Conservation (phyloP, 441 rosid species). For the Euphorbia schlechtendalii region DNA sequence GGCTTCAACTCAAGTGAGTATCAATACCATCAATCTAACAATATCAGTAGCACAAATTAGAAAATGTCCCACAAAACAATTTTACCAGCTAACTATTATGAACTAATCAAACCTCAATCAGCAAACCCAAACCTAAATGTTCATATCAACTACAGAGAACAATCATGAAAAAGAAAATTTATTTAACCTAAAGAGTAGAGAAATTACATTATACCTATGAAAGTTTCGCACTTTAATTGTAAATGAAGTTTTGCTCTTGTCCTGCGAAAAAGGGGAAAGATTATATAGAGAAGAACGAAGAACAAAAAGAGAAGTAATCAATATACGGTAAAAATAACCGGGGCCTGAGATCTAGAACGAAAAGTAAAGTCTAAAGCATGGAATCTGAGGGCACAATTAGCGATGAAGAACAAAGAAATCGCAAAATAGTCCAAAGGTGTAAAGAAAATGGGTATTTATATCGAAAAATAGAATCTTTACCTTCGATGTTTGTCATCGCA, state of each 20-base stretch:
- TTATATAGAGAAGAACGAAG: not conserved
- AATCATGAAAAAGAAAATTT: not conserved
- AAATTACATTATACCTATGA: not conserved
- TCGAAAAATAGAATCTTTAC: not conserved
- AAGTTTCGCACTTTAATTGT: not conserved
- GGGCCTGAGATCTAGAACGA: not conserved
- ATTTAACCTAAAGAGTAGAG: not conserved
- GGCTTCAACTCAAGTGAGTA: conserved; percentile 19
- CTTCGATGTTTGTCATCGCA: not conserved
- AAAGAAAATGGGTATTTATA: not conserved
- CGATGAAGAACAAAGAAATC: not conserved
- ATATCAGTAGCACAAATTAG: conserved; percentile 2
- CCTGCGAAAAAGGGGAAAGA: not conserved
- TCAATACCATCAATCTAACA: conserved; percentile 22
- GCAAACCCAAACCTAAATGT: not conserved
- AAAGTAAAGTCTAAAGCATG: not conserved
- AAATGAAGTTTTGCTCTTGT: not conserved
- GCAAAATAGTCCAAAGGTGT: not conserved
- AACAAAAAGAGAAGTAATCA: not conserved
- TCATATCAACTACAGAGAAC: not conserved
- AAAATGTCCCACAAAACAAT: not conserved
- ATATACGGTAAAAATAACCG: not conserved
- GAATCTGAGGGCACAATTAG: not conserved
- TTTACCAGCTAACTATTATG: not conserved
- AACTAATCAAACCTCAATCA: not conserved